Evolutionary conservation across 225 moss, liverwort and hornwort genomes (phyloP).

Genomic region (Takakia lepidozioides): DNA sequence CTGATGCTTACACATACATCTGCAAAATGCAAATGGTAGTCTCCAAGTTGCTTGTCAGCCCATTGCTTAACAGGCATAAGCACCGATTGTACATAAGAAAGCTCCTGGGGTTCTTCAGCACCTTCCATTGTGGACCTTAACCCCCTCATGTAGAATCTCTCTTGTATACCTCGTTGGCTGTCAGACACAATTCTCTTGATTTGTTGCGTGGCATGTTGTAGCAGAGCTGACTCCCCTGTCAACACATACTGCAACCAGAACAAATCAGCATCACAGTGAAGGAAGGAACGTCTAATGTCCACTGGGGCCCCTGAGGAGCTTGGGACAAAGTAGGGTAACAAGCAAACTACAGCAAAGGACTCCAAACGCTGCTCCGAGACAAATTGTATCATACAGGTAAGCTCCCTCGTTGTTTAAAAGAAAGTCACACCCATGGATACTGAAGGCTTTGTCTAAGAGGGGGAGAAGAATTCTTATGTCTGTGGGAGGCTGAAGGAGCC

Average conservation of each 20-base stretch:
- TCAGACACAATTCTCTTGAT: constrained; percentile 90
- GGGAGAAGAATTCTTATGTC: too few relatives aligned
- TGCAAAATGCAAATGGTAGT: constrained; percentile 79
- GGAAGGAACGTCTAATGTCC: too few relatives aligned
- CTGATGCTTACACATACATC: constrained; percentile 57
- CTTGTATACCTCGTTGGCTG: constrained; percentile 80
- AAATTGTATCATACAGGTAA: too few relatives aligned
- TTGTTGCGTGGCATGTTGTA: constrained; percentile 78
- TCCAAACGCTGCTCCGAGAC: too few relatives aligned
- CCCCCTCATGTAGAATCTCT: constrained; percentile 76
- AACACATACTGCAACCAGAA: constrained; percentile 62
- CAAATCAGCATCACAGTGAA: constrained; percentile 13
- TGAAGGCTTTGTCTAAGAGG: too few relatives aligned
- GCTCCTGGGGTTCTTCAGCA: constrained; percentile 55
- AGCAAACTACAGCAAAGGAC: too few relatives aligned
- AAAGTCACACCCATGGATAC: too few relatives aligned
- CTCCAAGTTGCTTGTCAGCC: constrained; percentile 85
- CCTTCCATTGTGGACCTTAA: constrained; percentile 60
- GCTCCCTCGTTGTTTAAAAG: too few relatives aligned
- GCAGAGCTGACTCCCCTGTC: constrained; percentile 72
- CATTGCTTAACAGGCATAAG: constrained; percentile 85
- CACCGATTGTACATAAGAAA: constrained; percentile 84
- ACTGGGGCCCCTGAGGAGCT: too few relatives aligned
- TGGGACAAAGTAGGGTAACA: too few relatives aligned
- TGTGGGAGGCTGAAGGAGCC: too few relatives aligned